Evolutionary conservation across 2,329 filamentous ascomycete genomes (phyloP), one percentile per base, ranked within the genome.

Genomic region (Aspergillus sergii): DNA sequence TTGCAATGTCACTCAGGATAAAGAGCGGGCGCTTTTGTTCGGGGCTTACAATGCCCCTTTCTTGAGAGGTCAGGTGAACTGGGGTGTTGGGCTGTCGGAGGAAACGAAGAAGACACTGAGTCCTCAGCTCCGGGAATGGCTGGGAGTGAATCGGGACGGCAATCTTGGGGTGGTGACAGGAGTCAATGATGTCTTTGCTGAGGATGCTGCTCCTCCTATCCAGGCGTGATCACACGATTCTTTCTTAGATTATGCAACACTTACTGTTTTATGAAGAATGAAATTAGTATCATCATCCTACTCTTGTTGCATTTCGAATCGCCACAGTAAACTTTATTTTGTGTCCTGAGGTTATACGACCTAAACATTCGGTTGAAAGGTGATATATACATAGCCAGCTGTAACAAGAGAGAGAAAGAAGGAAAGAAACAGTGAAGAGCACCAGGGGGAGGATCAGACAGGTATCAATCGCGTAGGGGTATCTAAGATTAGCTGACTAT

Each of bases 11-110:
- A 59, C 58, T 16, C 32, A 50, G 45, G 48, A 59, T 50, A 54
- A 59, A 36, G 48, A 59, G 5, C 58, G 58, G 14, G 58, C 58
- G 11, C 58, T 59, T 14, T 50, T 59, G 4, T 59, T 59, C 19
- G 58, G 34, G 7, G 32, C 32, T 8, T 59, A 59, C 39, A 43
- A 41, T n/a, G 58, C 58, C 1, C 46, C 46, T 10, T 59, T 54
- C 48, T 19, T 59, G 1, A 41, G 58, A 14, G 34, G 39, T 1
- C 58, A 54, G 23, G 58, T 59, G 10, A 59, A 59, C n/a, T 59
- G 58, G 58, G 23, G 34, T 19, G 58, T 32, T 32, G 39, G 48
- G 4, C 30, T 59, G 58, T 43, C 46, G 16, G 48, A 45, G 58
- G 58, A 54, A 6, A 41, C 39, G 21, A 41, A 59, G 48, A 30